Conservation (phyloP, 805 yeast species). For the Kazachstania kunashirensis region DNA sequence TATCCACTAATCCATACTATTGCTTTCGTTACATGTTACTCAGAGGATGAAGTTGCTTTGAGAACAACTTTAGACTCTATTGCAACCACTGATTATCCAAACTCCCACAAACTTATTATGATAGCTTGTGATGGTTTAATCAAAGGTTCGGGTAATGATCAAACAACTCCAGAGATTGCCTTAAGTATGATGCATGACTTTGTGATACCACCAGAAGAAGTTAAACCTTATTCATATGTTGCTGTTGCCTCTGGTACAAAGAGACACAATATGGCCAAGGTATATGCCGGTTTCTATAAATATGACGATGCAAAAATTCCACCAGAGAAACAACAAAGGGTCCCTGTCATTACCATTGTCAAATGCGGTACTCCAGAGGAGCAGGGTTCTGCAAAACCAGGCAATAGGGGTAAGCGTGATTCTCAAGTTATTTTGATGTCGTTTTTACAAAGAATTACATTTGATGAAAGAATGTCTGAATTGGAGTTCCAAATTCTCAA, state of each 20-base stretch:
- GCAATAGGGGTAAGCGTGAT: slow-evolving; percentile 94
- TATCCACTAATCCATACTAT: slow-evolving; percentile 69
- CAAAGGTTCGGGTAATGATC: slow-evolving; percentile 87
- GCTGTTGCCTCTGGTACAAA: slow-evolving; percentile 92
- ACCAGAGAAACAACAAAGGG: slow-evolving; percentile 71
- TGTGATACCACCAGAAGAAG: slow-evolving; percentile 61
- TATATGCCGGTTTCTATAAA: slow-evolving; percentile 87
- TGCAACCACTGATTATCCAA: slow-evolving; percentile 92
- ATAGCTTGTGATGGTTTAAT: slow-evolving; percentile 90
- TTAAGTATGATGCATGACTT: slow-evolving; percentile 80
- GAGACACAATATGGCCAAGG: slow-evolving; percentile 96
- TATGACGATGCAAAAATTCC: slow-evolving; percentile 72
- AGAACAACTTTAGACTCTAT: slow-evolving; percentile 85
- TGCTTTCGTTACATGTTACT: slow-evolving; percentile 83
- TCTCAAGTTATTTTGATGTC: slow-evolving; percentile 88
- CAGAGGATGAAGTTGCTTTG: slow-evolving; percentile 81
- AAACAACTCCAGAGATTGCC: slow-evolving; percentile 82
- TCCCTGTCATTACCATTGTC: slow-evolving; percentile 68
- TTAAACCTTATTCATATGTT: slow-evolving; percentile 75
- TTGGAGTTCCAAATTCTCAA: slow-evolving; percentile 70
- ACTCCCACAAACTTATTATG: slow-evolving; percentile 79
- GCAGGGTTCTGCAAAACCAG: slow-evolving; percentile 63
- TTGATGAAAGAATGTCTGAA: slow-evolving; percentile 90
- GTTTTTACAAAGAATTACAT: slow-evolving; percentile 75
- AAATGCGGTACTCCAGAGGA: slow-evolving; percentile 86